These are phyloP conservation scores for Pecoramyces ruminantium DNA, from an alignment of 192 early-diverging fungal species.

Conservation along the genomic window DNA sequence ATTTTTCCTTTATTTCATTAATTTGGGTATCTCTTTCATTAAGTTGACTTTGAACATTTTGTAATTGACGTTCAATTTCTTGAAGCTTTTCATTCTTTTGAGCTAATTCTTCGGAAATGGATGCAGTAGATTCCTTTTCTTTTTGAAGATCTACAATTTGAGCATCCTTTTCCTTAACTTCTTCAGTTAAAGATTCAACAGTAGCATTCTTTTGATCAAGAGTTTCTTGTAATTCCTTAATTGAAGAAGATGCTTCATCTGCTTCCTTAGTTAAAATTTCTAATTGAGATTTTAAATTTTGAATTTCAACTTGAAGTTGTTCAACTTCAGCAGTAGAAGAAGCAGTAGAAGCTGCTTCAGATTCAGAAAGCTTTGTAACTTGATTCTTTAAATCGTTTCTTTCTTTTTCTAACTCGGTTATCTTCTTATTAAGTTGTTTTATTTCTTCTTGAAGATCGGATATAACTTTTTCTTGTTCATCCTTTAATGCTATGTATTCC, in stretches of 20 bases:
- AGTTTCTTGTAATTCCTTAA: not conserved
- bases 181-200: not conserved
- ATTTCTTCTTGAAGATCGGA: not conserved
- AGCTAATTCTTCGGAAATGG: not conserved
- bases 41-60: not conserved
- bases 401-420: not conserved
- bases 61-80: not conserved
- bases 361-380: not conserved
- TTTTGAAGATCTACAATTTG: not conserved
- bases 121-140: not conserved
- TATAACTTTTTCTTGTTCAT: not conserved
- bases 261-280: not conserved
- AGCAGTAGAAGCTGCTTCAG: not conserved
- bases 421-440: not conserved
- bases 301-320: not conserved
- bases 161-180: not conserved
- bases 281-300: not conserved
- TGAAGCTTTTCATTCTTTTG: not conserved
- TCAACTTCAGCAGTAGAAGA: not conserved
- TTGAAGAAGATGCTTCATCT: not conserved
- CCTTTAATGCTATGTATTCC: not conserved
- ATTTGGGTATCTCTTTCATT: not conserved
- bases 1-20: not conserved
- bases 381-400: not conserved
- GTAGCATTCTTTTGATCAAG: not conserved